Evolutionary conservation across 2,329 filamentous ascomycete genomes (phyloP), one percentile per base, ranked within the genome.

Genomic region (Sarocladiaceae sp.): DNA sequence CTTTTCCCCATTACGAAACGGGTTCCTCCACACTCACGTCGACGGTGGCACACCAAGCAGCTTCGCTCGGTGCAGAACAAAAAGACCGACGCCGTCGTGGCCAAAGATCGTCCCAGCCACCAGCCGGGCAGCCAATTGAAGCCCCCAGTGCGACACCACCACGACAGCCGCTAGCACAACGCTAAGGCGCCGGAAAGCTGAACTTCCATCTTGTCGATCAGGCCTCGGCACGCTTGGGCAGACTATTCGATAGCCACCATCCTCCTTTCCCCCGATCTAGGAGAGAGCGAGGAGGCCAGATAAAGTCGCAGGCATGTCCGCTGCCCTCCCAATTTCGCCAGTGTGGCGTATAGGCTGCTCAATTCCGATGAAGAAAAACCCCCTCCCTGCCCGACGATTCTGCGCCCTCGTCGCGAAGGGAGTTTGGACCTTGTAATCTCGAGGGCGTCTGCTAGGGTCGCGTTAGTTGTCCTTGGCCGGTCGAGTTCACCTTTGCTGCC

Each of bases 111-210:
- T n/a, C 26, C 26, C 26, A 13, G 26, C 13, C 26, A 13, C 26
- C 13, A 13, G 9, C 7, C 26, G 9, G 9, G 13, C 26, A 24
- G 15, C 37, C 37, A 41, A 41, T 41, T 15, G 29, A 6, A 15
- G 24, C 9, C 19, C n/a, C 37, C 6, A 15, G 16, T 35, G 33
- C 21, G 37, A 23, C 37, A 41, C 37, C 37, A 41, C 18, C 37
- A 41, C 37, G 4, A 41, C 23, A 27, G 37, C 13, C 19, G 15
- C 37, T 41, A 41, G 37, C 26, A 21, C 9, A 20, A 24, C 23
- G 24, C 37, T 41, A 41, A 16, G 23, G 37, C 21, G 18, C 19
- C 37, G 37, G 37, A 41, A 41, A 41, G 37, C 37, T 41, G 37
- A 41, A 41, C 37, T 41, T 41, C 37, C 37, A 41, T 29, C 37